phyloP scores from a whole-genome alignment of 2,329 filamentous ascomycete genomes.

The Phoma sp. region DNA sequence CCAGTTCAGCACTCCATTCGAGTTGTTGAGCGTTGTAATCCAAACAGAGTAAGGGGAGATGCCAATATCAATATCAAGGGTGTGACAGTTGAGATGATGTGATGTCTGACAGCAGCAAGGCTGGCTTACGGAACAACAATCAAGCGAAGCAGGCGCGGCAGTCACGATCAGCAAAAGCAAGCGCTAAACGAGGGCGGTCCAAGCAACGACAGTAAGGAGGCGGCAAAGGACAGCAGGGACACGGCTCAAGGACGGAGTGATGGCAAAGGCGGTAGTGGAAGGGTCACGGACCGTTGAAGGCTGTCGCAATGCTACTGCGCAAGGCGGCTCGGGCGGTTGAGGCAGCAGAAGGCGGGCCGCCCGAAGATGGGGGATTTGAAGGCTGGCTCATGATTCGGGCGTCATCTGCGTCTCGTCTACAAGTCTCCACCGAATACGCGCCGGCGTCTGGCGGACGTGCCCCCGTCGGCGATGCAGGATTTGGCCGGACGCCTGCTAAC shows the following conservation, averaged over 20 bases:
- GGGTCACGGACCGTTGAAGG: constrained; percentile 49
- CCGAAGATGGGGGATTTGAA: constrained; percentile 46
- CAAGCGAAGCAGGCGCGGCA: constrained; percentile 21
- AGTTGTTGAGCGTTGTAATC: background rate
- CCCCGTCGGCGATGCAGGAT: background rate
- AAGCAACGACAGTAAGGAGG: constrained; percentile 1
- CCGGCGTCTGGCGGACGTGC: constrained; percentile 4
- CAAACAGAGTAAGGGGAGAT: constrained; percentile 1
- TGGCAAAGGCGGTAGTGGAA: constrained; percentile 15
- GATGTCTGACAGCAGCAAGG: constrained; percentile 16
- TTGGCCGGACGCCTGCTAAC: too few species aligned
- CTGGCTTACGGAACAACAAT: constrained; percentile 19
- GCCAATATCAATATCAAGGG: constrained; percentile 2
- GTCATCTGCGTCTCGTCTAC: constrained; percentile 12
- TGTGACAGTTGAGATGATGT: constrained; percentile 6
- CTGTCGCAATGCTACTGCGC: constrained; percentile 48
- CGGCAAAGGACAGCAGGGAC: constrained; percentile 3
- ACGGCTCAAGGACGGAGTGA: constrained; percentile 7
- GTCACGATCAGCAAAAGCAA: constrained; percentile 23
- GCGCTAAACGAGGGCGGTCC: constrained; percentile 8
- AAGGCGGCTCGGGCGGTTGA: constrained; percentile 39
- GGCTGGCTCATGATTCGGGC: constrained; percentile 23
- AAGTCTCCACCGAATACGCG: constrained; percentile 15
- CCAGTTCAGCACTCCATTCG: constrained; percentile 8
- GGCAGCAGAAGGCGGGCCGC: constrained; percentile 36